These are phyloP conservation scores for Aspergillus hortae DNA, from an alignment of 2,329 filamentous ascomycete species.

Conservation along the genomic window DNA sequence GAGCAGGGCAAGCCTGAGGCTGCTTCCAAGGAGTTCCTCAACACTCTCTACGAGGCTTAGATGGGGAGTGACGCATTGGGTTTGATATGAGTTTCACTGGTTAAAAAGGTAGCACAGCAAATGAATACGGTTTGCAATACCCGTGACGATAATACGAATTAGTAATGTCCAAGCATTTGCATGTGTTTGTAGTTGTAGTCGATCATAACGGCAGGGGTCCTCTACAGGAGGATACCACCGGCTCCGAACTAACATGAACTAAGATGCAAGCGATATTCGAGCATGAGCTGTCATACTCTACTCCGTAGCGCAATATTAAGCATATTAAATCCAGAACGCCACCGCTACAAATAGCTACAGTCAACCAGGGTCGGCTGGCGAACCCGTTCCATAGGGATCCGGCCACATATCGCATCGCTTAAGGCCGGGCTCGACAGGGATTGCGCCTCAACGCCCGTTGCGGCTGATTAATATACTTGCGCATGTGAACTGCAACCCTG, in stretches of 20 bases:
- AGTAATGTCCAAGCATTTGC: background rate
- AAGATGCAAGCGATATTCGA: background rate
- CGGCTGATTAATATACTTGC: background rate
- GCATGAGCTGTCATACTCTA: background rate
- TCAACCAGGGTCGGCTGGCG: background rate
- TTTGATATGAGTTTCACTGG: conserved; percentile 19
- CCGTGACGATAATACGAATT: conserved; percentile 11
- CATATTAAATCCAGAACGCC: background rate
- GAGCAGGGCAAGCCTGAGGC: conserved; percentile 59
- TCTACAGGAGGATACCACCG: no score
- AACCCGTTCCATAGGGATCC: background rate
- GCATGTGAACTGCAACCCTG: background rate
- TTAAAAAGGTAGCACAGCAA: conserved; percentile 23
- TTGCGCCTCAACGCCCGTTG: background rate
- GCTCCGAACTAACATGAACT: no score
- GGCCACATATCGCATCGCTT: background rate
- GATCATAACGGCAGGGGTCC: no score
- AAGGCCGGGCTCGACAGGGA: background rate
- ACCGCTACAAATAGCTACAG: no score
- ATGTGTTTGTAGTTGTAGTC: background rate
- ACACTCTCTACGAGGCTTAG: conserved; percentile 52
- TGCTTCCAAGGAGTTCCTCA: conserved; percentile 52
- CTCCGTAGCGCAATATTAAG: background rate
- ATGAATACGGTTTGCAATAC: conserved; percentile 26
- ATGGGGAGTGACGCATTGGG: conserved; percentile 18